Evolutionary conservation across 371 early-diverging fungal genomes (phyloP), one percentile per base, ranked within the genome.

Genomic region (Dichotomocladium elegans): DNA sequence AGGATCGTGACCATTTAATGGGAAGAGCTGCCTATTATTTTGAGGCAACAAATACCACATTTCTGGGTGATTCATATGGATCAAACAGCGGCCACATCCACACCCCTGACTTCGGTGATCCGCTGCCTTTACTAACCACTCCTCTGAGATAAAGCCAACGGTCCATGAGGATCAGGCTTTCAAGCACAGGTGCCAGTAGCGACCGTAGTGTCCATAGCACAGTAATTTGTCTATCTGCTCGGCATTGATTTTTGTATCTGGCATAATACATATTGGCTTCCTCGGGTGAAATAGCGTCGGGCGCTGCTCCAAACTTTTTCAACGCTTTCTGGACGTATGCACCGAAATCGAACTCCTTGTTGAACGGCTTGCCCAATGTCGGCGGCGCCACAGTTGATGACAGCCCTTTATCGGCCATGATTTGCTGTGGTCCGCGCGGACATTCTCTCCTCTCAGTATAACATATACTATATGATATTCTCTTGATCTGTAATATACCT

Each of bases 201-300:
- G 87, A 80, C 28, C 89, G 62, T 40, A 93, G 63, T 4, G 93
- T 88, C 93, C 93, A 93, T 9, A 87, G 71, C 4, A 85, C 79
- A 0, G 85, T 83, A 26, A 92, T 77, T 60, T 87, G 79, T 47
- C 74, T 79, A 25, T 83, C 68, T 33, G 68, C 63, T 24, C 5
- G 7, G 14, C 63, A 58, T 27, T 60, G 63, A 19, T 41, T n/a
- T 21, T 73, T 60, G 19, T 65, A 68, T 22, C 55, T 26, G 19
- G 62, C 42, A 37, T 68, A 74, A 37, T 75, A 71, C 50, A 24
- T 60, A 50, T 74, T 68, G 54, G 72, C 68, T 57, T 66, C 68
- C 46, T 72, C 67, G 11, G 51, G 58, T 11, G 66, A 52, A 25
- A 85, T 70, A 4, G 72, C 78, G 28, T 75, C 72, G 3, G 47